Conservation (phyloP, 1,284 basidiomycete species). For the Boletus hoseneyae region DNA sequence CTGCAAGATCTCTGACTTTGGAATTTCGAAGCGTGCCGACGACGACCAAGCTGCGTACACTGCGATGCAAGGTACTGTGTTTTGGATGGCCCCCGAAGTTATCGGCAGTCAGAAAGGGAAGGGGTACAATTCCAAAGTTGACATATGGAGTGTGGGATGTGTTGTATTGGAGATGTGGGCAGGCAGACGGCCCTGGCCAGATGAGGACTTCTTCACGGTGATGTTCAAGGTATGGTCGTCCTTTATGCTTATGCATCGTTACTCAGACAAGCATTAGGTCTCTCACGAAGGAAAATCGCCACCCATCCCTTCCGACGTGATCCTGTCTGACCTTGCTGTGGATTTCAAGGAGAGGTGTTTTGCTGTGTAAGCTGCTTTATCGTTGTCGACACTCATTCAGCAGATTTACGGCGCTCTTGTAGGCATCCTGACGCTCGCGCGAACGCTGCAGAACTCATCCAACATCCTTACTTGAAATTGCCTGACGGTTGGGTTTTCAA, state of each 20-base stretch:
- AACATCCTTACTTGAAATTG: constrained; percentile 81
- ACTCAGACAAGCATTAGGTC: constrained; percentile 45
- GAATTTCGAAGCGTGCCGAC: constrained; percentile 87
- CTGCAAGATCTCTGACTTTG: constrained; percentile 99
- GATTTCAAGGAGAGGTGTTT: constrained; percentile 92
- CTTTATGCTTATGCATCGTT: not conserved
- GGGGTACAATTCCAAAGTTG: constrained; percentile 94
- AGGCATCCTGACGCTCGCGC: constrained; percentile 88
- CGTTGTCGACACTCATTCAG: not conserved
- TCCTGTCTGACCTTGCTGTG: constrained; percentile 70
- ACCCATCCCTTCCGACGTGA: constrained; percentile 83
- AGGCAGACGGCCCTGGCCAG: constrained; percentile 90
- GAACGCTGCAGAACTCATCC: constrained; percentile 76
- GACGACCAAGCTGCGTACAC: constrained; percentile 84
- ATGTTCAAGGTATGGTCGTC: constrained; percentile 79
- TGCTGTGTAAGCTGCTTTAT: constrained; percentile 66
- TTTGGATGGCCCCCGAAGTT: constrained; percentile 99
- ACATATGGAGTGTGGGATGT: constrained; percentile 98
- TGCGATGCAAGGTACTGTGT: constrained; percentile 95
- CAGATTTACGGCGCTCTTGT: constrained; percentile 11
- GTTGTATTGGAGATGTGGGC: constrained; percentile 99
- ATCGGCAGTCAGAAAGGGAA: constrained; percentile 74
- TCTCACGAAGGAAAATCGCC: constrained; percentile 83
- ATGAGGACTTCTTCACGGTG: constrained; percentile 86
- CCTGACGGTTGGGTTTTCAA: constrained; percentile 78